These are phyloP conservation scores for Rhodotorula sp. DNA, from an alignment of 1,284 basidiomycete species.

Conservation along the genomic window DNA sequence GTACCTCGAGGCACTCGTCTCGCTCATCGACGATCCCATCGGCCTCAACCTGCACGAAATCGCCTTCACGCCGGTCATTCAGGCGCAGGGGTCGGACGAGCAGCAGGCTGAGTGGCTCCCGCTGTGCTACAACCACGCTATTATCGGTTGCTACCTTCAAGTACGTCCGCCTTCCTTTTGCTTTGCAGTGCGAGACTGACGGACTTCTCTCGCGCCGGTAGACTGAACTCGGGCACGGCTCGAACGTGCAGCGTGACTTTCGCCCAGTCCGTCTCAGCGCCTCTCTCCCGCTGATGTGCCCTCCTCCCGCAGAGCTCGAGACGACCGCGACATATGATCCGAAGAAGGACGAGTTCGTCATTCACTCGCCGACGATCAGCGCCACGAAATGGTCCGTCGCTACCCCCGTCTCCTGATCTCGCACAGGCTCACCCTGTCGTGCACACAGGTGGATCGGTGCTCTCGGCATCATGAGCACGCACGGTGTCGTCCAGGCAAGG, in stretches of 20 bases:
- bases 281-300: background rate
- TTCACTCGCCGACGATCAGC: conserved; percentile 71
- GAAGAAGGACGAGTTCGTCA: conserved; percentile 66
- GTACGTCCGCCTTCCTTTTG: no score
- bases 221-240: conserved; percentile 65
- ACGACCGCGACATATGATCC: conserved; percentile 74
- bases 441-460: conserved; percentile 68
- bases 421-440: background rate
- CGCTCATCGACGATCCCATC: conserved; percentile 56
- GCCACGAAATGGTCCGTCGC: conserved; percentile 81
- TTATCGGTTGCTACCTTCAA: conserved; percentile 21
- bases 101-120: conserved; percentile 54
- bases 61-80: conserved; percentile 44
- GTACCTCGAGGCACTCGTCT: conserved; percentile 28
- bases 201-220: no score
- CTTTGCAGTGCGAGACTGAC: no score
- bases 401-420: no score
- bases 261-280: background rate
- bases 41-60: conserved; percentile 59
- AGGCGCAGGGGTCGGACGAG: conserved; percentile 33
- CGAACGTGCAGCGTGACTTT: conserved; percentile 57
- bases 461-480: conserved; percentile 69
- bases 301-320: conserved; percentile 54
- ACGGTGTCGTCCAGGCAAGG: conserved; percentile 74
- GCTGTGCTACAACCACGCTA: conserved; percentile 49